Percentiles rank a stretch among this genome's conserved stretches.
phyloP scores from a whole-genome alignment of 129 eudicot species.

The Arctium minus region DNA sequence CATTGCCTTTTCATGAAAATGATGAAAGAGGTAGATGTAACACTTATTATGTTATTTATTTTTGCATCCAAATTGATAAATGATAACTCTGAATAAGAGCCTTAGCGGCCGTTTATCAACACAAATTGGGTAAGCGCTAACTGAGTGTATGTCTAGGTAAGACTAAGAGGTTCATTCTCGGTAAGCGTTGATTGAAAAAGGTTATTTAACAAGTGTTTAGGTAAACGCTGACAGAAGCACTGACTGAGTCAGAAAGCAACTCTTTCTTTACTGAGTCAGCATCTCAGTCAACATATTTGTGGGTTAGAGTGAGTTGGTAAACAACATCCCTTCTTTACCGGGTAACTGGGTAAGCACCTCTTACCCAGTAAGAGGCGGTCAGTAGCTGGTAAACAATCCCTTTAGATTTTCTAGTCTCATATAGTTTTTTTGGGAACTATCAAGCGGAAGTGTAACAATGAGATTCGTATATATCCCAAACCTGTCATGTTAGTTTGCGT shows the following conservation, averaged over 20 bases:
- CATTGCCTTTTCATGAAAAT: background rate
- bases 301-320: background rate
- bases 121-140: background rate
- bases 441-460: background rate
- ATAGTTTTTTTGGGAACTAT: background rate
- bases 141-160: background rate
- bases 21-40: background rate
- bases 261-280: background rate
- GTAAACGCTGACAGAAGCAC: background rate
- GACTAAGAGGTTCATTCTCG: background rate
- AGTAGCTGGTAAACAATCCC: background rate
- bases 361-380: background rate
- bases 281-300: background rate
- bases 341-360: background rate
- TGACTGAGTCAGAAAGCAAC: background rate
- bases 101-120: background rate
- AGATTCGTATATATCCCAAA: background rate
- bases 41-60: background rate
- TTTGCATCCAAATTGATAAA: background rate
- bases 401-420: background rate
- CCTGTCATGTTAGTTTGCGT: background rate
- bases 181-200: background rate
- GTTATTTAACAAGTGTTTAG: background rate
- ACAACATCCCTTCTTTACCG: background rate
- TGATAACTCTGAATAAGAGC: background rate